Evolutionary conservation across 257 asterid genomes (phyloP).

Genomic region (Orobanche coerulescens): DNA sequence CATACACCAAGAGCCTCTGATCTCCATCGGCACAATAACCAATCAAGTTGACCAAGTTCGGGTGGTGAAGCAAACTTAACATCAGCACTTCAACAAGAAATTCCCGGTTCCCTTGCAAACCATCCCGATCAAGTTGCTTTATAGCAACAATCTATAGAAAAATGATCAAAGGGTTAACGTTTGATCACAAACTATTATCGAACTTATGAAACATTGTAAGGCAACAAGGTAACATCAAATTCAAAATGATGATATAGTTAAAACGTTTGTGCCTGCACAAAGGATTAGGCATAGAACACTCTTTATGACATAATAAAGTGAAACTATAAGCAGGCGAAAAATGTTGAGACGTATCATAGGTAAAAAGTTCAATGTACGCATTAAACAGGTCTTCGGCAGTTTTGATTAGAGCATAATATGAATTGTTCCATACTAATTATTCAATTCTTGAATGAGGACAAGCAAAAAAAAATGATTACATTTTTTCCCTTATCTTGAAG

Average conservation of each 20-base stretch:
- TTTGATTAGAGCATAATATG: neutral
- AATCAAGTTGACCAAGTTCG: slow-evolving; percentile 66
- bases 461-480: too few relatives aligned
- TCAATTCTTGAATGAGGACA: neutral
- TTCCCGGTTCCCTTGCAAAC: slow-evolving; percentile 83
- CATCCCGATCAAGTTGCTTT: slow-evolving; percentile 72
- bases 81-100: slow-evolving; percentile 78
- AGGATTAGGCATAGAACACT: too few relatives aligned
- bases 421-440: neutral
- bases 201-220: neutral
- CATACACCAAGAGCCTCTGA: slow-evolving; percentile 76
- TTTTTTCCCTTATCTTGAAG: neutral
- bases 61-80: slow-evolving; percentile 74
- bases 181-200: neutral
- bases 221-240: neutral
- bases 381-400: neutral
- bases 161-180: neutral
- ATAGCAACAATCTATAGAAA: slow-evolving; percentile 44
- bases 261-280: too few relatives aligned
- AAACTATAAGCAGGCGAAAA: neutral
- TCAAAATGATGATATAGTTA: too few relatives aligned
- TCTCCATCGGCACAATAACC: slow-evolving; percentile 93
- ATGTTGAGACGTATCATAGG: neutral
- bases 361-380: neutral
- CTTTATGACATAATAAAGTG: too few relatives aligned